A percentile compares a stretch with the other conserved stretches of the same genome.
Evolutionary conservation across 306 rosid species (phyloP).

Genomic region (Cicer bijugum): DNA sequence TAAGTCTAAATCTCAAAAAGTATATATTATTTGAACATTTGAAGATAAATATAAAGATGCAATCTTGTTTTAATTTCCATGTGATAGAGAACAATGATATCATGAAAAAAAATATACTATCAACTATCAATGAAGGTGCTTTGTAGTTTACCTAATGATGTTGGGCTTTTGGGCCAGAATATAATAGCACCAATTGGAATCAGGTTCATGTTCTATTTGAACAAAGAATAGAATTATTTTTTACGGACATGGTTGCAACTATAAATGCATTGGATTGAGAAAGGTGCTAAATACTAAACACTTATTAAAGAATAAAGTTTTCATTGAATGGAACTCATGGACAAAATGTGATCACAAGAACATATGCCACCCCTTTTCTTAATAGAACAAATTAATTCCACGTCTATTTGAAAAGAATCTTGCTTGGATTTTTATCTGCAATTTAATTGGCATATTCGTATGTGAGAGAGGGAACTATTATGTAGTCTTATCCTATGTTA

Average conservation of each 20-base stretch:
- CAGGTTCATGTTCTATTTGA: slow-evolving; percentile 45
- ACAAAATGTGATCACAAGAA: slow-evolving; percentile 44
- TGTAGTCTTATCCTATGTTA: slow-evolving; percentile 41
- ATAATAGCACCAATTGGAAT: slow-evolving; percentile 40
- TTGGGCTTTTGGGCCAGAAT: slow-evolving; percentile 45
- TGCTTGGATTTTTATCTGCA: slow-evolving; percentile 28
- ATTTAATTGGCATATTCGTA: slow-evolving; percentile 41
- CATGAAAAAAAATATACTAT: neutral
- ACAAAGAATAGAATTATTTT: slow-evolving; percentile 41
- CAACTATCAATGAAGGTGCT: neutral
- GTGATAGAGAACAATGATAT: neutral
- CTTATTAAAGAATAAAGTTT: slow-evolving; percentile 47
- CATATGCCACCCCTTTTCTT: slow-evolving; percentile 35
- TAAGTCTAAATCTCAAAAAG: neutral
- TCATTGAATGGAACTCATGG: slow-evolving; percentile 39
- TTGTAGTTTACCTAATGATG: slow-evolving; percentile 15
- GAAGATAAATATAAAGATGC: neutral
- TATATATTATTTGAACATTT: neutral
- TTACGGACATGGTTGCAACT: slow-evolving; percentile 36
- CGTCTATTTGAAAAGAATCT: slow-evolving; percentile 38
- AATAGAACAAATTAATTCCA: slow-evolving; percentile 45
- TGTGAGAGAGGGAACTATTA: slow-evolving; percentile 28
- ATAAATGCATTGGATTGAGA: slow-evolving; percentile 43
- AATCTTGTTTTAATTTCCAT: slow-evolving; percentile 9
- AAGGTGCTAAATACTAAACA: slow-evolving; percentile 41